phyloP scores from a whole-genome alignment of 2,329 filamentous ascomycete species.

The Xylaria sp. region DNA sequence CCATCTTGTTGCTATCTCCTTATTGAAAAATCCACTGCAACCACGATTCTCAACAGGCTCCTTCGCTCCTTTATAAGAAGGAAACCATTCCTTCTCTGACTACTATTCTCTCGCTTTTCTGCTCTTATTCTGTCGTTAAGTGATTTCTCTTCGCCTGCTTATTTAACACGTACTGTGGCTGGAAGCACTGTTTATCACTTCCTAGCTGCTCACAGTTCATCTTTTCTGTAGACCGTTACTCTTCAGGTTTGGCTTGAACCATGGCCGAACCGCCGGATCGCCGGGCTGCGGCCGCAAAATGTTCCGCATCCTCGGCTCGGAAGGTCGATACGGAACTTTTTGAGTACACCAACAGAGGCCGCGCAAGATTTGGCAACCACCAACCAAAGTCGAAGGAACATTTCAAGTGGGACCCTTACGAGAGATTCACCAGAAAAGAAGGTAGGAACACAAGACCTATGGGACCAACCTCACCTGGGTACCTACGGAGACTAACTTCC shows the following conservation, averaged over 20 bases:
- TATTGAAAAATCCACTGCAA: no score
- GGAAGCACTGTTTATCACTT: background rate
- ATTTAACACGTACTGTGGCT: no score
- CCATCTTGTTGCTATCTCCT: no score
- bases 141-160: no score
- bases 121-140: no score
- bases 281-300: background rate
- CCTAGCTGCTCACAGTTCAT: background rate
- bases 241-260: background rate
- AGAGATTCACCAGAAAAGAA: slow-evolving; percentile 11
- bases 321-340: slow-evolving; percentile 27
- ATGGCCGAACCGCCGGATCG: slow-evolving; percentile 15
- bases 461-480: background rate
- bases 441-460: slow-evolving; percentile 7
- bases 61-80: background rate
- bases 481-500: slow-evolving; percentile 5
- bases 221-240: background rate
- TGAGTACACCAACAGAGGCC: background rate
- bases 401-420: slow-evolving; percentile 32
- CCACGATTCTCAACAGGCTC: background rate
- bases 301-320: background rate
- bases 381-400: background rate
- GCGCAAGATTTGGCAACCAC: background rate
- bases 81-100: background rate
- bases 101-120: background rate